Evolutionary conservation across 2,329 filamentous ascomycete species (phyloP).

Genomic region (Neonectria sp.): DNA sequence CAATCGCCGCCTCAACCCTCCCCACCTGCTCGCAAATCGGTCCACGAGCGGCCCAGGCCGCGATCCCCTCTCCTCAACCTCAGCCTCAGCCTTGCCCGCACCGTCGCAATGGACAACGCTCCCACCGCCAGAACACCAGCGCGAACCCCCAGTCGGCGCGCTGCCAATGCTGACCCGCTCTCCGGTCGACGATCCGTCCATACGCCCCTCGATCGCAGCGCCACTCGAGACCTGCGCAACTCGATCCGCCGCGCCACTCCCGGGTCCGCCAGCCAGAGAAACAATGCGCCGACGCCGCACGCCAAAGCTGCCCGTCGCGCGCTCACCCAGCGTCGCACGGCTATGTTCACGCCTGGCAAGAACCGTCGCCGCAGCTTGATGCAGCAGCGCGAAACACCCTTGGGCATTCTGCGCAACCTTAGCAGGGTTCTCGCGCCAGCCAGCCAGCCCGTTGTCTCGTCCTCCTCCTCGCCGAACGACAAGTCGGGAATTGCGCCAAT

Average conservation of each 20-base stretch:
- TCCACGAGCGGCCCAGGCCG: slow-evolving; percentile 10
- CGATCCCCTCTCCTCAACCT: slow-evolving; percentile 27
- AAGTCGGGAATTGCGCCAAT: slow-evolving; percentile 49
- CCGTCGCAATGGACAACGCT: slow-evolving; percentile 28
- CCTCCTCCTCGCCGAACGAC: slow-evolving; percentile 61
- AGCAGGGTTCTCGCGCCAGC: slow-evolving; percentile 68
- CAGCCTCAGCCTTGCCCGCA: slow-evolving; percentile 33
- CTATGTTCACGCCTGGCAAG: slow-evolving; percentile 73
- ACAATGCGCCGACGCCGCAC: slow-evolving; percentile 70
- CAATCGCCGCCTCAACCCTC: not conserved
- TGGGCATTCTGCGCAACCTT: slow-evolving; percentile 68
- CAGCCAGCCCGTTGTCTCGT: slow-evolving; percentile 61
- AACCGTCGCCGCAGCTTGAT: slow-evolving; percentile 71
- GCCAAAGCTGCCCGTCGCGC: slow-evolving; percentile 72
- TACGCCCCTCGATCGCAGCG: slow-evolving; percentile 59
- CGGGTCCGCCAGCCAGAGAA: slow-evolving; percentile 60
- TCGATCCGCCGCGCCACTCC: slow-evolving; percentile 60
- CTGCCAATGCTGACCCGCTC: slow-evolving; percentile 54
- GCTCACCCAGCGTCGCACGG: slow-evolving; percentile 71
- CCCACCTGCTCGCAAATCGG: not conserved
- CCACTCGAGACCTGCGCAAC: slow-evolving; percentile 55
- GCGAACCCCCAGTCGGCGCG: slow-evolving; percentile 49
- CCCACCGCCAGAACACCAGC: slow-evolving; percentile 40
- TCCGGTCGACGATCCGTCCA: slow-evolving; percentile 59
- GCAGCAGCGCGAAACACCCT: slow-evolving; percentile 70